Evolutionary conservation across 2,329 filamentous ascomycete species (phyloP).

Genomic region (Talaromyces sp.): DNA sequence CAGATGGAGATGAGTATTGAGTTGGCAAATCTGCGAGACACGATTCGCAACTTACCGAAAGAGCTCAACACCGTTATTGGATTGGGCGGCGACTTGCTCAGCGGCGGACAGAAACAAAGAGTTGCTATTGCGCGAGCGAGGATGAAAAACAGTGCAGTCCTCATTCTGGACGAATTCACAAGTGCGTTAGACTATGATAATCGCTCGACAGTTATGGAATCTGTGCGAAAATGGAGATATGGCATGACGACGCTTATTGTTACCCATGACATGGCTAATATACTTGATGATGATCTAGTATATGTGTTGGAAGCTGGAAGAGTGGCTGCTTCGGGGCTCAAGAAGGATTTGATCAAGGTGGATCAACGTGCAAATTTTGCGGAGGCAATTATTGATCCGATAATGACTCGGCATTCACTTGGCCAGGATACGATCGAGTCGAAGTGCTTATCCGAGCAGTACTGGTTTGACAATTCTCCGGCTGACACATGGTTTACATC

Average conservation of each 20-base stretch:
- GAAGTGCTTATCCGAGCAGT: background rate
- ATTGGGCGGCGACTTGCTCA: slow-evolving; percentile 65
- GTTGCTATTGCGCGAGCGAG: slow-evolving; percentile 75
- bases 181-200: slow-evolving; percentile 78
- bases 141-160: slow-evolving; percentile 71
- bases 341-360: slow-evolving; percentile 46
- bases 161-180: slow-evolving; percentile 86
- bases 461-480: background rate
- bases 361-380: slow-evolving; percentile 3
- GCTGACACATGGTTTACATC: background rate
- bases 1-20: slow-evolving; percentile 63
- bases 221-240: slow-evolving; percentile 71
- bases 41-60: slow-evolving; percentile 63
- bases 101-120: slow-evolving; percentile 80
- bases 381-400: background rate
- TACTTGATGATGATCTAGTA: slow-evolving; percentile 68
- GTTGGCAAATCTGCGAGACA: slow-evolving; percentile 66
- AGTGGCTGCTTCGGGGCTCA: slow-evolving; percentile 67
- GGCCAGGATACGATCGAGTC: background rate
- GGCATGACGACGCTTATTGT: slow-evolving; percentile 89
- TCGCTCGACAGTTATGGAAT: slow-evolving; percentile 65
- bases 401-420: background rate
- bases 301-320: slow-evolving; percentile 71
- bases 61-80: slow-evolving; percentile 72
- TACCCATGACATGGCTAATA: slow-evolving; percentile 82